phyloP scores from a whole-genome alignment of 2,329 filamentous ascomycete genomes.

The Lachnellula arida region DNA sequence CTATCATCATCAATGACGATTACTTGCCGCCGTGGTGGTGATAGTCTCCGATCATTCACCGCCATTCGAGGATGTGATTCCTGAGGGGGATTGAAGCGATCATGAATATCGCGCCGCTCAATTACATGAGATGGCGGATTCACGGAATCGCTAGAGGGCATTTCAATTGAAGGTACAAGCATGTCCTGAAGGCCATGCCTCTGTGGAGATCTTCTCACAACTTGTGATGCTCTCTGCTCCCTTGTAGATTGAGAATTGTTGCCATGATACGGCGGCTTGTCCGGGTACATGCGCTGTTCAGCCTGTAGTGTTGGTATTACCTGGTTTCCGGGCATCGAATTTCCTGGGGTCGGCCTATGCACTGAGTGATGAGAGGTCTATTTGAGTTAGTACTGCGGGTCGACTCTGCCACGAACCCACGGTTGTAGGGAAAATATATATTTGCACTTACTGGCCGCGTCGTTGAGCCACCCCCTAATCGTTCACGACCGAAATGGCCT shows the following conservation, averaged over 20 bases:
- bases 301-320: slow-evolving; percentile 23
- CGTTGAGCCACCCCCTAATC: neutral
- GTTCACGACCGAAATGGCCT: neutral
- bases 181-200: slow-evolving; percentile 29
- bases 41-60: slow-evolving; percentile 16
- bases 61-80: slow-evolving; percentile 18
- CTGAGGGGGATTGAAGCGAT: slow-evolving; percentile 14
- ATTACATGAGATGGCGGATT: slow-evolving; percentile 17
- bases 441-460: slow-evolving; percentile 4
- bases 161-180: slow-evolving; percentile 33
- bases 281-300: slow-evolving; percentile 23
- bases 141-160: slow-evolving; percentile 21
- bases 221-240: slow-evolving; percentile 26
- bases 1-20: slow-evolving; percentile 30
- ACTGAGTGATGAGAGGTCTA: slow-evolving; percentile 19
- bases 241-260: slow-evolving; percentile 14
- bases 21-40: slow-evolving; percentile 25
- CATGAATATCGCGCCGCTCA: slow-evolving; percentile 14
- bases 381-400: slow-evolving; percentile 16
- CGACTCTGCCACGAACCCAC: neutral
- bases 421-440: neutral
- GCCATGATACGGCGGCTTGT: slow-evolving; percentile 13
- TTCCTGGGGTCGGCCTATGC: slow-evolving; percentile 11
- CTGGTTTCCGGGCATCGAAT: slow-evolving; percentile 20
- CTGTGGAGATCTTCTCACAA: slow-evolving; percentile 26